Base-by-base conservation (phyloP, 768 basidiomycete genomes). In the Holtermannia corniformis region DNA sequence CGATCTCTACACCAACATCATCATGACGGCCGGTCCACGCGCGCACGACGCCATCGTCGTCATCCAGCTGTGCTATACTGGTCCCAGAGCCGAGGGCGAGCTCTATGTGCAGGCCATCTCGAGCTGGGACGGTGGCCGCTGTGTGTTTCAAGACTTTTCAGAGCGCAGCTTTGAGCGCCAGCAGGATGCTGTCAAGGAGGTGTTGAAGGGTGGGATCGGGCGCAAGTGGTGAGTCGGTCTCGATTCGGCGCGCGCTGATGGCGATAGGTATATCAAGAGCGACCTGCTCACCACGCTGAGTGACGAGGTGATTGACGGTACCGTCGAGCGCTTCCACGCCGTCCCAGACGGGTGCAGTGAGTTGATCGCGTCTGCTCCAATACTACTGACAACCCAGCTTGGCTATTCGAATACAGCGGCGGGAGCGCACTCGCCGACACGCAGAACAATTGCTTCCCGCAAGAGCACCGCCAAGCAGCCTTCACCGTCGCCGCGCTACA, bases 401-500 rank as follows among this genome's bases (percentile, higher is more conserved):
- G 88, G 90, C 76, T 95, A 5, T 92, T 93, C 68, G 90, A 95
- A 71, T 78, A 90, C 41, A 85, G 85, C 0, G 90, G 67, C 22
- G 63, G 86, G 1, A 87, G 87, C 16, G 86, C 86, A 1, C 78
- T 87, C 40, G 68, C 72, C 0, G 87, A 90, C 66, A 81, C 79
- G 54, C 83, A 86, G 51, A 62, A 69, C 58, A 82, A 77, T 12
- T 87, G 85, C 59, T 72, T 89, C 13, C 87, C 88, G 2, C 82
- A 82, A 66, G 76, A 79, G 11, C 86, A 88, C 63, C 82, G 90
- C 45, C 79, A 88, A 68, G 84, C 86, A 0, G 69, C 79, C 7
- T 93, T 89, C 73, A 90, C 86, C 2, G 81, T 93, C 50, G 85
- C 87, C 2, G 89, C 90, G 16, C 76, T 92, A 22, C 90, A 92